A percentile compares a stretch with the other conserved stretches of the same genome.
These are phyloP conservation scores for Hymenoscyphus repandus DNA, from an alignment of 2,329 filamentous ascomycete genomes.

Conservation along the genomic window DNA sequence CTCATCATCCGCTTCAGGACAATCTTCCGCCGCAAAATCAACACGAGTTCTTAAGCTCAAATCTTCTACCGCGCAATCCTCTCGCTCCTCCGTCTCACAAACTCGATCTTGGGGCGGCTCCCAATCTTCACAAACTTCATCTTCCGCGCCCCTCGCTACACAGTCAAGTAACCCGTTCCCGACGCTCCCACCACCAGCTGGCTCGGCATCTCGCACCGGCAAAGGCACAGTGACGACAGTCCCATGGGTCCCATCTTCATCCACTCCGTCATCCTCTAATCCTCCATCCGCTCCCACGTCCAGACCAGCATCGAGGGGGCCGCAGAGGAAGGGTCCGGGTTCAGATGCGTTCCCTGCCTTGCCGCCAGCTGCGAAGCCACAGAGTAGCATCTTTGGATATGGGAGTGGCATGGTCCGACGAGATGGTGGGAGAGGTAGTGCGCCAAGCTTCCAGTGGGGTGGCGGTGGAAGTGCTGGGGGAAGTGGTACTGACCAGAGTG, in stretches of 20 bases:
- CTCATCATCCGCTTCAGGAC: conserved; percentile 17
- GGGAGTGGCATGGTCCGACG: conserved; percentile 50
- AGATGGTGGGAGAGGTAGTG: conserved; percentile 39
- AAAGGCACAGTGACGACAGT: conserved; percentile 28
- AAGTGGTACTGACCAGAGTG: conserved; percentile 11
- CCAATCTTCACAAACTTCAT: conserved; percentile 27
- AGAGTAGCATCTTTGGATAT: conserved; percentile 58
- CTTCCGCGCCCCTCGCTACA: conserved; percentile 4
- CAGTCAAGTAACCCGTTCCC: conserved; percentile 39
- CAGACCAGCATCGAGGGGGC: conserved; percentile 12
- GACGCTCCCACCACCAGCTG: conserved; percentile 32
- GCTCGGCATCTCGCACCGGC: conserved; percentile 7
- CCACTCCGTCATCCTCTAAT: conserved; percentile 28
- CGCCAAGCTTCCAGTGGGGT: conserved; percentile 21
- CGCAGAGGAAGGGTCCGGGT: conserved; percentile 5
- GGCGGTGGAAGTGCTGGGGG: conserved; percentile 17
- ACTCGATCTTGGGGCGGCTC: conserved; percentile 53
- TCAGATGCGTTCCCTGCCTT: conserved; percentile 75
- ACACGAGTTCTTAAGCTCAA: conserved; percentile 62
- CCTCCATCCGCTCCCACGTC: conserved; percentile 33
- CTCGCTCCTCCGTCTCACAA: conserved; percentile 51
- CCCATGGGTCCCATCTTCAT: conserved; percentile 31
- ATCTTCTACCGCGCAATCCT: conserved; percentile 63
- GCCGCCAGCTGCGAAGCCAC: conserved; percentile 67
- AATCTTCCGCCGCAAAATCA: conserved; percentile 35